These are phyloP conservation scores for Xylaria nigripes DNA, from an alignment of 495 filamentous ascomycete species.

Conservation along the genomic window DNA sequence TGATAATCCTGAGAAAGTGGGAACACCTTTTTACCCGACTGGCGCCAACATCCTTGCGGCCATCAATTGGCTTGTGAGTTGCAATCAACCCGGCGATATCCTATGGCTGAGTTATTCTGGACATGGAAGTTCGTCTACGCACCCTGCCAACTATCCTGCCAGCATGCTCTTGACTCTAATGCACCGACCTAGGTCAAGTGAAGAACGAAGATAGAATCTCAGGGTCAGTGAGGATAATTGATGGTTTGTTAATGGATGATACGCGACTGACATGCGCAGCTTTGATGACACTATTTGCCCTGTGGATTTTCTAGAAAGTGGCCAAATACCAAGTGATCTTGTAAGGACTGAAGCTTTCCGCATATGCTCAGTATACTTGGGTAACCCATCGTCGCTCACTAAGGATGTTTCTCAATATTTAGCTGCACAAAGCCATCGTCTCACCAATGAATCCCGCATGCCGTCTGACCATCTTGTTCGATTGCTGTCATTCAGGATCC, in stretches of 20 bases:
- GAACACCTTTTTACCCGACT: slow-evolving; percentile 46
- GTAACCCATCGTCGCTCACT: neutral
- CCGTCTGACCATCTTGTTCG: slow-evolving; percentile 50
- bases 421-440: slow-evolving; percentile 48
- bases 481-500: slow-evolving; percentile 57
- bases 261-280: slow-evolving; percentile 23
- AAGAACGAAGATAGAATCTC: slow-evolving; percentile 35
- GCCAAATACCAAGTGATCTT: slow-evolving; percentile 45
- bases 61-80: slow-evolving; percentile 48
- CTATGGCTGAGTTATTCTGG: slow-evolving; percentile 53
- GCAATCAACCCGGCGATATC: slow-evolving; percentile 40
- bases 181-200: slow-evolving; percentile 30
- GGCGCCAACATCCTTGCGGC: slow-evolving; percentile 48
- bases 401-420: neutral
- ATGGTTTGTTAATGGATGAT: neutral
- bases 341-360: slow-evolving; percentile 11
- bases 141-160: neutral
- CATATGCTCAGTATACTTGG: neutral
- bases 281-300: slow-evolving; percentile 53
- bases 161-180: neutral
- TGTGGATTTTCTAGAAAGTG: slow-evolving; percentile 42
- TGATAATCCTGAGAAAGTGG: slow-evolving; percentile 42
- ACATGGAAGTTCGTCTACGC: slow-evolving; percentile 41
- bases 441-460: slow-evolving; percentile 41
- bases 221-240: slow-evolving; percentile 24